Conservation (phyloP, 1,139 yeast species). For the Yamadazyma triangularis region DNA sequence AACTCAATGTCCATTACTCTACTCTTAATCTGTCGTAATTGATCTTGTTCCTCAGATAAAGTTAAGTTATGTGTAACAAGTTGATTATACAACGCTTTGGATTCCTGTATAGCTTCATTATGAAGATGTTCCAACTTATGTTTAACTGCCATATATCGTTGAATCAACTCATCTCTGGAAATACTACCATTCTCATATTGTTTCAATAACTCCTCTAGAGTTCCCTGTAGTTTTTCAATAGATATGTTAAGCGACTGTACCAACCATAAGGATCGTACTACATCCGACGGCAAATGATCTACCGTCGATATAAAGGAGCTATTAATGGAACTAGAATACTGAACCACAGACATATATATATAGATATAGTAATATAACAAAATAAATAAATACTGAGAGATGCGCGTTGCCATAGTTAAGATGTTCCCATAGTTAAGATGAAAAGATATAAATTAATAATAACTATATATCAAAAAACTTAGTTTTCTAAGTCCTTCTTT, state of each 20-base stretch:
- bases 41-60: slow-evolving; percentile 27
- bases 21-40: slow-evolving; percentile 18
- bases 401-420: too few species aligned
- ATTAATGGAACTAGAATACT: neutral
- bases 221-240: slow-evolving; percentile 18
- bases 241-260: slow-evolving; percentile 35
- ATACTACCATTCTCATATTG: slow-evolving; percentile 11
- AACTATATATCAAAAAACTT: too few species aligned
- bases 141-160: slow-evolving; percentile 7
- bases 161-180: slow-evolving; percentile 1
- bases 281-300: slow-evolving; percentile 45
- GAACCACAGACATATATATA: neutral
- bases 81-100: slow-evolving; percentile 31
- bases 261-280: slow-evolving; percentile 44
- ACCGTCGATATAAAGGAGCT: slow-evolving; percentile 39
- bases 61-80: slow-evolving; percentile 27
- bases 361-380: too few species aligned
- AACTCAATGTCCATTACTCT: slow-evolving; percentile 6
- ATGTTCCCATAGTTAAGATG: too few species aligned
- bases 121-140: slow-evolving; percentile 9
- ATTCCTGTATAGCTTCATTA: slow-evolving; percentile 31
- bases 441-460: too few species aligned
- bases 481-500: slow-evolving; percentile 76
- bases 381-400: neutral
- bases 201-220: slow-evolving; percentile 7